These are phyloP conservation scores for Lipomyces mesembrius DNA, from an alignment of 805 yeast species.

Conservation along the genomic window DNA sequence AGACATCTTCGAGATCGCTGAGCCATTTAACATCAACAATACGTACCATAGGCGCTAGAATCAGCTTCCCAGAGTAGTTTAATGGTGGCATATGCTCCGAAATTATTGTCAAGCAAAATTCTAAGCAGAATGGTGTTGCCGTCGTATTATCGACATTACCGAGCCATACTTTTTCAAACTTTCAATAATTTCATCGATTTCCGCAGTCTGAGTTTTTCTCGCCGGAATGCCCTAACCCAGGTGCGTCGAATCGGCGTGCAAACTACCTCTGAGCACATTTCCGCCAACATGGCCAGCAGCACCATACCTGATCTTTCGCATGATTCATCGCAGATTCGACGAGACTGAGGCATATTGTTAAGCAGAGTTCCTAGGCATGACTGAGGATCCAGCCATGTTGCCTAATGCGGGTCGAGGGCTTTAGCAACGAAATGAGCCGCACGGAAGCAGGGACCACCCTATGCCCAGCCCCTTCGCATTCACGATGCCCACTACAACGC, in stretches of 20 bases:
- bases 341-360: neutral
- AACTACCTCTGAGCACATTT: no score
- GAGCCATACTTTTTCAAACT: neutral
- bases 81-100: slow-evolving; percentile 50
- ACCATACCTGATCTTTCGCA: neutral
- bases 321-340: neutral
- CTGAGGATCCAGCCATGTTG: neutral
- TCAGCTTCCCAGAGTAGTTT: slow-evolving; percentile 75
- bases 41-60: slow-evolving; percentile 86
- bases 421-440: neutral
- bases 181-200: no score
- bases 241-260: no score
- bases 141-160: neutral
- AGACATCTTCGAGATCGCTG: no score
- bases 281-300: neutral
- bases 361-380: neutral
- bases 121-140: neutral
- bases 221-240: no score
- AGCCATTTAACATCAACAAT: no score
- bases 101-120: neutral
- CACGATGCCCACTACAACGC: neutral
- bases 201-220: no score
- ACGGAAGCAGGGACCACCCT: neutral
- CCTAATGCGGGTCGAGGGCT: neutral
- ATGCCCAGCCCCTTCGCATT: neutral